Evolutionary conservation across 1,139 yeast species (phyloP).

Genomic region (Candida glucosophila): DNA sequence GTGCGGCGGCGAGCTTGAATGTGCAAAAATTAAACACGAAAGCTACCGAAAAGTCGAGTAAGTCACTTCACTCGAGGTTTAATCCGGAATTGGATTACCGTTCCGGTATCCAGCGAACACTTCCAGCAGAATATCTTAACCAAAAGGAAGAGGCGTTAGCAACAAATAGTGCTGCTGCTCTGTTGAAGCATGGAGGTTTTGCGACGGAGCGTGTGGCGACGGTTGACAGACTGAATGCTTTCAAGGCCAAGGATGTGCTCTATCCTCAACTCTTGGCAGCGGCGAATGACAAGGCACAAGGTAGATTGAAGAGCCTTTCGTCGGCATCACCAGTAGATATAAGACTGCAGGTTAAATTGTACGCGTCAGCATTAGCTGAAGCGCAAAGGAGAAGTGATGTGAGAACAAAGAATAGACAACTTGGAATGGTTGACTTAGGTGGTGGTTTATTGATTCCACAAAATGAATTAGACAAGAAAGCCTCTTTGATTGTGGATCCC

Average conservation of each 20-base stretch:
- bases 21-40: conserved; percentile 33
- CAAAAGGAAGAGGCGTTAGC: conserved; percentile 25
- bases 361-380: conserved; percentile 43
- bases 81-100: conserved; percentile 39
- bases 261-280: conserved; percentile 50
- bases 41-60: conserved; percentile 37
- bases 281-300: conserved; percentile 53
- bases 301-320: conserved; percentile 34
- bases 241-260: conserved; percentile 36
- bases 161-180: conserved; percentile 33
- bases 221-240: conserved; percentile 42
- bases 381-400: conserved; percentile 63
- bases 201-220: conserved; percentile 19
- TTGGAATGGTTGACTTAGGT: conserved; percentile 70
- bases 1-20: conserved; percentile 23
- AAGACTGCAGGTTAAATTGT: conserved; percentile 34
- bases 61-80: conserved; percentile 33
- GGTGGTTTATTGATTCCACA: conserved; percentile 80
- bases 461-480: conserved; percentile 72
- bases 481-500: conserved; percentile 76
- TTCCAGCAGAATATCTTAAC: conserved; percentile 40
- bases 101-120: conserved; percentile 24
- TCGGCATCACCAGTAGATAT: conserved; percentile 29
- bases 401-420: conserved; percentile 35
- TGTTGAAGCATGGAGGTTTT: conserved; percentile 21